Conservation (phyloP, 2,329 filamentous ascomycete genomes). For the Rosellinia necatrix region DNA sequence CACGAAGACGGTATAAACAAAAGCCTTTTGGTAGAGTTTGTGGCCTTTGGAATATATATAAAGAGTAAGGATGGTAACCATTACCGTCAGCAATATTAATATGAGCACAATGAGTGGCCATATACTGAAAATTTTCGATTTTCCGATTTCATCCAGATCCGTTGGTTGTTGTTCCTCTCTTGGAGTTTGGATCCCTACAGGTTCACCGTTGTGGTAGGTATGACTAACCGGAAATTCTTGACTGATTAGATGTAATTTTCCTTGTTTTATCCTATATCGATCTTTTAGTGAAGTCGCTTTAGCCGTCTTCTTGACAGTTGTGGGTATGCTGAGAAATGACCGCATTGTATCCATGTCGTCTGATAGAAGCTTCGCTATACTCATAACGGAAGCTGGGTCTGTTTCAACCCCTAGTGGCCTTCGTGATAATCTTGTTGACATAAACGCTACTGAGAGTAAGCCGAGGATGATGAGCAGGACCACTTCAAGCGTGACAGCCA, state of each 20-base stretch:
- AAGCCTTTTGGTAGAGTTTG: constrained; percentile 6
- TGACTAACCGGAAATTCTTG: neutral
- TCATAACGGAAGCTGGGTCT: constrained; percentile 2
- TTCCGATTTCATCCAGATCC: neutral
- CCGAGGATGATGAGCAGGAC: neutral
- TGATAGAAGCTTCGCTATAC: constrained; percentile 3
- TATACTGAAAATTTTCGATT: neutral
- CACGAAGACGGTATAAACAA: constrained; percentile 2
- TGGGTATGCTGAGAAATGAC: neutral
- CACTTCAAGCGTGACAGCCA: constrained; percentile 6
- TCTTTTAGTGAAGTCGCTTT: neutral
- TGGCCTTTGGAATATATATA: neutral
- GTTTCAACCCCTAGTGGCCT: neutral
- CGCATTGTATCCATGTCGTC: neutral
- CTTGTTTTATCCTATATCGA: neutral
- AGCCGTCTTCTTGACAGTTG: too few species aligned
- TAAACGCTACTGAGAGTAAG: neutral
- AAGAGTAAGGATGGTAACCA: neutral
- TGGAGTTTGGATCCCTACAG: neutral
- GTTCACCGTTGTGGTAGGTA: neutral
- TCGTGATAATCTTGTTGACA: neutral
- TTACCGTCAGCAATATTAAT: neutral
- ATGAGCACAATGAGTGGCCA: neutral
- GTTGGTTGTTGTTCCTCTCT: neutral
- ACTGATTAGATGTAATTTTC: neutral